Conservation (phyloP, 1,139 yeast species). For the Suhomyces taliae region DNA sequence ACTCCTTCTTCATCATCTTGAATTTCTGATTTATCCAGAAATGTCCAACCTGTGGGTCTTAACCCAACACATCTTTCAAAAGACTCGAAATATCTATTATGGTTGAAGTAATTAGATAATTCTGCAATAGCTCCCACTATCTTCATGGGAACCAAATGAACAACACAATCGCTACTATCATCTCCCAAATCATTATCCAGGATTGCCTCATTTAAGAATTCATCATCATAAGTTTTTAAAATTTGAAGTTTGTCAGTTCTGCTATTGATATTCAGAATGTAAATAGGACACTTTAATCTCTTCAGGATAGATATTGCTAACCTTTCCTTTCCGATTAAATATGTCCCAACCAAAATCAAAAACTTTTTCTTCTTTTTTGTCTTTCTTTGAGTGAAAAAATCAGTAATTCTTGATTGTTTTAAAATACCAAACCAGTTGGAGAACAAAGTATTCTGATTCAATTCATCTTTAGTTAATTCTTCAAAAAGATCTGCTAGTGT, state of each 20-base stretch:
- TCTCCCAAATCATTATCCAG: slow-evolving; percentile 33
- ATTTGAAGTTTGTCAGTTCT: slow-evolving; percentile 50
- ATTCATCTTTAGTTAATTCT: slow-evolving; percentile 27
- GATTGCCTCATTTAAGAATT: slow-evolving; percentile 31
- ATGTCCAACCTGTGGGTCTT: slow-evolving; percentile 89
- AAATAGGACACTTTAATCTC: slow-evolving; percentile 48
- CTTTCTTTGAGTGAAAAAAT: slow-evolving; percentile 29
- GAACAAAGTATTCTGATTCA: slow-evolving; percentile 22
- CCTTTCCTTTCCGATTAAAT: slow-evolving; percentile 88
- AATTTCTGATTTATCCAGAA: slow-evolving; percentile 18
- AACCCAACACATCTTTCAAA: slow-evolving; percentile 64
- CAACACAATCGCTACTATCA: slow-evolving; percentile 50
- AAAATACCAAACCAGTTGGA: slow-evolving; percentile 40
- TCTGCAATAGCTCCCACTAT: slow-evolving; percentile 38
- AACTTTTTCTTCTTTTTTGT: slow-evolving; percentile 36
- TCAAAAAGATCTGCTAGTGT: slow-evolving; percentile 56
- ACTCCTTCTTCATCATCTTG: slow-evolving; percentile 6
- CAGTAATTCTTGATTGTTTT: slow-evolving; percentile 47
- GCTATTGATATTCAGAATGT: slow-evolving; percentile 48
- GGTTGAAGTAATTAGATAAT: slow-evolving; percentile 51
- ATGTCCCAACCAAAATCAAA: slow-evolving; percentile 81
- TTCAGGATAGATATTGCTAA: slow-evolving; percentile 71
- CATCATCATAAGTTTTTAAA: slow-evolving; percentile 35
- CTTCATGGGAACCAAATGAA: slow-evolving; percentile 71
- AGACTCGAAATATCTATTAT: slow-evolving; percentile 43